Conservation (phyloP, 306 rosid genomes). For the Hippophae gyantsensis region DNA sequence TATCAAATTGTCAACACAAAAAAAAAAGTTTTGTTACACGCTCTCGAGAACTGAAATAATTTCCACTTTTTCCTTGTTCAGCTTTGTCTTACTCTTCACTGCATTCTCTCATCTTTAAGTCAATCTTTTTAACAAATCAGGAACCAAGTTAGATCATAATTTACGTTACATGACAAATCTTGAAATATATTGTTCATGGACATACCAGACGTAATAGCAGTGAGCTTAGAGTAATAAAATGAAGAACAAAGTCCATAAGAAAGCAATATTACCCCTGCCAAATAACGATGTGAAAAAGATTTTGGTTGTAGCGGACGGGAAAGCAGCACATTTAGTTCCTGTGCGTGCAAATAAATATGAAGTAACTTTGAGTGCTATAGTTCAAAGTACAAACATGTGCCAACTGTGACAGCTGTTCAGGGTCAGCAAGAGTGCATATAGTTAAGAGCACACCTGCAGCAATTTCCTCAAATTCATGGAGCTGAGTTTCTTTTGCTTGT, state of each 20-base stretch:
- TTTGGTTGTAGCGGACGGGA: constrained; percentile 77
- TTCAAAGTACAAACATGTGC: not conserved
- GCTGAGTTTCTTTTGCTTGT: constrained; percentile 54
- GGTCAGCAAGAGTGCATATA: not conserved
- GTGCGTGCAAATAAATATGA: constrained; percentile 20
- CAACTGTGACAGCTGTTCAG: constrained; percentile 4
- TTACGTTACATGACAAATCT: too few species aligned
- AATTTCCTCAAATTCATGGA: constrained; percentile 52
- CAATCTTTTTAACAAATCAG: too few species aligned
- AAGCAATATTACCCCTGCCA: constrained; percentile 63
- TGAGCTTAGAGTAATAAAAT: not conserved
- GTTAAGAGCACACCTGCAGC: constrained; percentile 45
- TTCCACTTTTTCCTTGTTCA: too few species aligned
- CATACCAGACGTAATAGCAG: not conserved
- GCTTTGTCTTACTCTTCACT: too few species aligned
- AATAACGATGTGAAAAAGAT: constrained; percentile 73
- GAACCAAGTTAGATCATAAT: too few species aligned
- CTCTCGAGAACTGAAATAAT: too few species aligned
- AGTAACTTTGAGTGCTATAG: constrained; percentile 4
- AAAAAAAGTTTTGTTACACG: too few species aligned
- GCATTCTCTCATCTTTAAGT: too few species aligned
- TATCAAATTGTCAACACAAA: too few species aligned
- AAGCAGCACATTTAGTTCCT: constrained; percentile 69
- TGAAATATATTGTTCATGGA: not conserved
- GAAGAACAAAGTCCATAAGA: not conserved